These are phyloP conservation scores for Mycena albidolilacea DNA, from an alignment of 768 basidiomycete genomes.

Conservation along the genomic window DNA sequence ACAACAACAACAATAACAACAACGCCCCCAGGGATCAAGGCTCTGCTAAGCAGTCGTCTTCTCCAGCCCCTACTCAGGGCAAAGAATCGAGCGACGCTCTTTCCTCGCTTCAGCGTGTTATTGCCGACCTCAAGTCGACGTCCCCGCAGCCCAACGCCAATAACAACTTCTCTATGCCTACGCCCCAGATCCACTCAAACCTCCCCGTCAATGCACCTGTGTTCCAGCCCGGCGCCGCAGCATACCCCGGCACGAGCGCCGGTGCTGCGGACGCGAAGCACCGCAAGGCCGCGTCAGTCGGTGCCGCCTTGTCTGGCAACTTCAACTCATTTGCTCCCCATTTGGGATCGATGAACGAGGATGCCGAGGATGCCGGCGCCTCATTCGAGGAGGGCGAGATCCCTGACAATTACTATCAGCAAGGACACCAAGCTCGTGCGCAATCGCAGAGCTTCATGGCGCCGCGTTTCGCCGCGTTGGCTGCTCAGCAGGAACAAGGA, in stretches of 20 bases:
- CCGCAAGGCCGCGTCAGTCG: conserved; percentile 86
- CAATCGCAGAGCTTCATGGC: conserved; percentile 90
- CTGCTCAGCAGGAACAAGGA: conserved; percentile 78
- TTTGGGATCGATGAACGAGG: conserved; percentile 88
- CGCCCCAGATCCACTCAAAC: conserved; percentile 64
- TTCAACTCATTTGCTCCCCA: conserved; percentile 84
- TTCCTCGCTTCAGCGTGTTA: conserved; percentile 92
- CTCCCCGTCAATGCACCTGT: conserved; percentile 78
- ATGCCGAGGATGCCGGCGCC: conserved; percentile 73
- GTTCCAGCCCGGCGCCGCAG: conserved; percentile 79
- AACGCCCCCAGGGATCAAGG: conserved; percentile 55
- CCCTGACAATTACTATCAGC: conserved; percentile 66
- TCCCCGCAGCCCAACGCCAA: conserved; percentile 65
- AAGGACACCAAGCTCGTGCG: conserved; percentile 77
- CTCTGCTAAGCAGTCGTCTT: conserved; percentile 57
- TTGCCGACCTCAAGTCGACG: conserved; percentile 92
- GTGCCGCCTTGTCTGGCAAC: conserved; percentile 69
- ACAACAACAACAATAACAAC: conserved; percentile 44
- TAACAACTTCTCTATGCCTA: conserved; percentile 60
- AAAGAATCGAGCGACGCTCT: conserved; percentile 85
- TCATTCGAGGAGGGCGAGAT: conserved; percentile 88
- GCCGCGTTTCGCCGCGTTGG: conserved; percentile 89
- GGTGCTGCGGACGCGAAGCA: conserved; percentile 71
- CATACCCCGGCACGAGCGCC: conserved; percentile 63
- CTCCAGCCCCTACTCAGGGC: conserved; percentile 65